Evolutionary conservation across 2,329 filamentous ascomycete genomes (phyloP).

Genomic region (Colletotrichum sublineola): DNA sequence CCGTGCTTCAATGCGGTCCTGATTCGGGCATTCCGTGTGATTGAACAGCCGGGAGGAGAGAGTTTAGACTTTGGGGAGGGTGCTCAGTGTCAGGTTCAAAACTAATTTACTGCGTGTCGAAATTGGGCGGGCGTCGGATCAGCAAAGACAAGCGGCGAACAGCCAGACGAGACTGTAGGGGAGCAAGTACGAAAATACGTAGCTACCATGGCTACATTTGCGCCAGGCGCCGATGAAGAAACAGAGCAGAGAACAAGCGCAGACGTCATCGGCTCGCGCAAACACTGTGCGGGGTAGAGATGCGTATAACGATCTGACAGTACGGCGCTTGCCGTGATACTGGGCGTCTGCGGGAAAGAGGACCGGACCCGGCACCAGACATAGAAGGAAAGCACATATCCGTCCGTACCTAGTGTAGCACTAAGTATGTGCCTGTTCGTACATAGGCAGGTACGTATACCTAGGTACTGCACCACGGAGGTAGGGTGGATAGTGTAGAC

Average conservation of each 20-base stretch:
- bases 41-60: neutral
- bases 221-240: constrained; percentile 34
- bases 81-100: neutral
- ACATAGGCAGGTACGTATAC: neutral
- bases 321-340: constrained; percentile 37
- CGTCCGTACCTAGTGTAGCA: no score
- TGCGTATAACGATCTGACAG: constrained; percentile 28
- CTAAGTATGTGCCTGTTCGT: neutral
- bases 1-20: constrained; percentile 17
- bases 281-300: constrained; percentile 30
- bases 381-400: neutral
- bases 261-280: constrained; percentile 36
- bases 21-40: constrained; percentile 9
- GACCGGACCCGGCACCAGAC: constrained; percentile 11
- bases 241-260: constrained; percentile 17
- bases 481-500: no score
- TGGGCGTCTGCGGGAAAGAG: constrained; percentile 32
- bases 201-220: neutral
- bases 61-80: neutral
- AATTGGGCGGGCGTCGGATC: neutral
- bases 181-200: neutral
- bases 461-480: neutral
- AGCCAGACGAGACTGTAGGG: neutral
- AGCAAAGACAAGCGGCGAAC: neutral
- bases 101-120: no score